Percentiles rank a stretch among this genome's conserved stretches.
Conservation (phyloP, 441 rosid genomes). For the Biscutella laevigata region DNA sequence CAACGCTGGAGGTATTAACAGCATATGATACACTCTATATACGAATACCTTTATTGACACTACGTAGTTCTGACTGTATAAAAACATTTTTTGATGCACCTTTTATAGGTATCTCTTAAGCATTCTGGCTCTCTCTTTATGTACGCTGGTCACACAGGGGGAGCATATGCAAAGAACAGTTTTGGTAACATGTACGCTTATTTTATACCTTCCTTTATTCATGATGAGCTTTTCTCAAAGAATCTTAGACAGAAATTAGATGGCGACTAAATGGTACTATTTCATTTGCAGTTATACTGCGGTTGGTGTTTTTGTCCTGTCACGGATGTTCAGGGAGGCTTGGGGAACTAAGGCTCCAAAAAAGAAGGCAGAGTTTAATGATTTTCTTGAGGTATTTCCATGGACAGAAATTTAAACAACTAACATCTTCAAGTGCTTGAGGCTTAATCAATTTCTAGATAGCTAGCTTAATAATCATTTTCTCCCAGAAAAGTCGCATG, state of each 20-base stretch:
- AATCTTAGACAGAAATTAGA: conserved; percentile 8
- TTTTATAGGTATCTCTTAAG: conserved; percentile 75
- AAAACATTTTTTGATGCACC: conserved; percentile 7
- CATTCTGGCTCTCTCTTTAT: conserved; percentile 98
- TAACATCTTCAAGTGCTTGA: background rate
- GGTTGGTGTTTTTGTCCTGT: conserved; percentile 94
- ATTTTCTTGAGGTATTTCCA: conserved; percentile 69
- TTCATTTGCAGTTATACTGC: conserved; percentile 68
- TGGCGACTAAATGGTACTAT: background rate
- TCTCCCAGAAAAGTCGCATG: conserved; percentile 55
- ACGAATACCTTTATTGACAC: background rate
- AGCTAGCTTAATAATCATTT: conserved; percentile 9
- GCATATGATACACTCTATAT: background rate
- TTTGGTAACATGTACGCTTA: conserved; percentile 73
- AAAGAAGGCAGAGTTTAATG: conserved; percentile 67
- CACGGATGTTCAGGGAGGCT: conserved; percentile 77
- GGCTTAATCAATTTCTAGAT: background rate
- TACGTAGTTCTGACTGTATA: conserved; percentile 1
- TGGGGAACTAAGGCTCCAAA: conserved; percentile 71
- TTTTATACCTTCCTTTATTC: background rate
- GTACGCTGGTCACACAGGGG: conserved; percentile 85
- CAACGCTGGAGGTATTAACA: conserved; percentile 64
- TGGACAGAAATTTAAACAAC: background rate
- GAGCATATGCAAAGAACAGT: conserved; percentile 99
- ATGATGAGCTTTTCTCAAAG: background rate